Conservation (phyloP, 2,329 filamentous ascomycete genomes). For the Colletotrichum coccodes region DNA sequence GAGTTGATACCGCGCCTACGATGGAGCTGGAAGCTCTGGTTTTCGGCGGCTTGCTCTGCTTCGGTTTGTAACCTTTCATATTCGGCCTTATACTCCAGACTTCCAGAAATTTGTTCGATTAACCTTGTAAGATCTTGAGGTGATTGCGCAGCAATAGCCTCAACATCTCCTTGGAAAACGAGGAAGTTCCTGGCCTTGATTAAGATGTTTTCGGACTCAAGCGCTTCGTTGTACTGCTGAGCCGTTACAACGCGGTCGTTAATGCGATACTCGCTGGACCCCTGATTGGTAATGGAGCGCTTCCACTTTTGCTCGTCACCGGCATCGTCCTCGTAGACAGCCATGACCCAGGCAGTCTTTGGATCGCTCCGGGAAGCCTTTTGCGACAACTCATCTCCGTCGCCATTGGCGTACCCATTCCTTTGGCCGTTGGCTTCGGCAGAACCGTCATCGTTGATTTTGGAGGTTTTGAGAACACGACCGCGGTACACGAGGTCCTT, state of each 20-base stretch:
- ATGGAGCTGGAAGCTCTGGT: slow-evolving; percentile 88
- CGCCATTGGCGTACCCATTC: slow-evolving; percentile 70
- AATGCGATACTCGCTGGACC: slow-evolving; percentile 95
- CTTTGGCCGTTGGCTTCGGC: slow-evolving; percentile 70
- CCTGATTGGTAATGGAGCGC: slow-evolving; percentile 87
- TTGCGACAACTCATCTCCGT: slow-evolving; percentile 67
- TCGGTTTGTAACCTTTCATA: slow-evolving; percentile 92
- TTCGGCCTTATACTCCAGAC: slow-evolving; percentile 91
- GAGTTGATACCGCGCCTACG: slow-evolving; percentile 94
- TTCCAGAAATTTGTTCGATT: slow-evolving; percentile 98
- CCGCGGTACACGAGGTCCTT: slow-evolving; percentile 97
- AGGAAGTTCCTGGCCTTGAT: slow-evolving; percentile 99
- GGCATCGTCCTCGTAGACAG: slow-evolving; percentile 97
- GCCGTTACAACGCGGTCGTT: slow-evolving; percentile 91
- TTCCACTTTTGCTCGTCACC: slow-evolving; percentile 97
- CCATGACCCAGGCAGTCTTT: slow-evolving; percentile 98
- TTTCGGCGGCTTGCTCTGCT: slow-evolving; percentile 86
- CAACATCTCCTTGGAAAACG: slow-evolving; percentile 98
- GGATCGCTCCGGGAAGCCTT: slow-evolving; percentile 82
- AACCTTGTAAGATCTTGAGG: slow-evolving; percentile 92
- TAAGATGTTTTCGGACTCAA: slow-evolving; percentile 94
- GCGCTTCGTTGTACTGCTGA: slow-evolving; percentile 90
- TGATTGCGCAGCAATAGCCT: slow-evolving; percentile 94
- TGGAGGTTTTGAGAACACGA: slow-evolving; percentile 89
- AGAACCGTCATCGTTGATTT: slow-evolving; percentile 91